Base-by-base conservation (phyloP, 805 yeast species). In the Metschnikowia orientalis region DNA sequence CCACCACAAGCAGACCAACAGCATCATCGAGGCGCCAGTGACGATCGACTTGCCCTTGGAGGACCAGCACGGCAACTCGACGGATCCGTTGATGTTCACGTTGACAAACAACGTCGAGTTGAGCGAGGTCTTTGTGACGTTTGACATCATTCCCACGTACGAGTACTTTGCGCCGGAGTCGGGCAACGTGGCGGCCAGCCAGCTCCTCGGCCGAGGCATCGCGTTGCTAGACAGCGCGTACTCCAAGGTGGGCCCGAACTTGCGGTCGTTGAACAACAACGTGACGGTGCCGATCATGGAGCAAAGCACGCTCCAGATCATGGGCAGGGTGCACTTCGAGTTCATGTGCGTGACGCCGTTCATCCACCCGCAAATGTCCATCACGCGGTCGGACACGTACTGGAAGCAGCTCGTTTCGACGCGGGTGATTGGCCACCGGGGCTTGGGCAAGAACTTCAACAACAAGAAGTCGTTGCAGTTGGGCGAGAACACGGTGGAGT, bases 401-500 rank as follows among this genome's bases (percentile, higher is more conserved):
- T 90, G 97, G 97, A 85, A 83, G 51, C 86, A 92, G 9, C 64
- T 87, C 34, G 88, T 84, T 4, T 75, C 90, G 0, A 85, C 96
- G 1, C 71, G 95, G 39, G 95, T 90, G 16, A 90, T 90, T 59
- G 97, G 97, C 2, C 97, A 90, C 58, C 75, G 97, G 51, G 97
- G 97, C 4, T 67, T 87, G 43, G 97, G 97, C 45, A 89, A 88
- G 64, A 90, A 90, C 59, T 71, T 74, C 32, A 71, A 78, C 37
- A 71, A 73, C 26, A 71, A 80, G 28, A 79, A 76, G 41, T 83
- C 95, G 3, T 69, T 90, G 50, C 97, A 90, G 58, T 69, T 90
- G 40, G 97, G 97, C 25, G 97, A 90, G 51, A 90, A 90, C 56
- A 90, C 97, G 0, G 82, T 90, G 13, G 96, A 90, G 50, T 84